Conservation (phyloP, 2,329 filamentous ascomycete species). For the Nothopassalora personata region DNA sequence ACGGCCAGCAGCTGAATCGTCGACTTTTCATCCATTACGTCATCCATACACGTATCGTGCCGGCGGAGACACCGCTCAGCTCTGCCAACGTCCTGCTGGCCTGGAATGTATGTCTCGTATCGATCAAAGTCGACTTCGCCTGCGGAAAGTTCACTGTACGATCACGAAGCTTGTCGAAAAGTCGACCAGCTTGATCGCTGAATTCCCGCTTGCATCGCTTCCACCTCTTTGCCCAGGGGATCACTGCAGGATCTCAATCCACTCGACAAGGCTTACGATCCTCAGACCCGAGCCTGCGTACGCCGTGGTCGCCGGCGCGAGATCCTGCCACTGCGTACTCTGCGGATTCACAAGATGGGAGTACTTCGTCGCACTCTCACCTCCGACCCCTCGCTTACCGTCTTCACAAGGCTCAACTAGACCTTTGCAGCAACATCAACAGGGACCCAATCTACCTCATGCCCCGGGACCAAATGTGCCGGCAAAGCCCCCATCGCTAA, state of each 20-base stretch:
- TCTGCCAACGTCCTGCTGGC: conserved; percentile 24
- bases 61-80: conserved; percentile 10
- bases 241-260: neutral
- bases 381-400: neutral
- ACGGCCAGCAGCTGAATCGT: neutral
- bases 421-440: conserved; percentile 34
- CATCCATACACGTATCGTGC: conserved; percentile 17
- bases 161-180: conserved; percentile 17
- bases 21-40: conserved; percentile 9
- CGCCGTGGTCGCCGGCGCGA: neutral
- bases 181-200: conserved; percentile 23
- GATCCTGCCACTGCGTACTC: neutral
- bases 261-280: neutral
- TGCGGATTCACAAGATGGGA: conserved; percentile 1
- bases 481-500: conserved; percentile 47
- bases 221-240: neutral
- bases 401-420: neutral
- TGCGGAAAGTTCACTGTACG: conserved; percentile 11
- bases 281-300: neutral
- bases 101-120: conserved; percentile 15
- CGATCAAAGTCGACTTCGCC: conserved; percentile 4
- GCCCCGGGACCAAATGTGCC: conserved; percentile 52
- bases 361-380: neutral
- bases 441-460: conserved; percentile 55
- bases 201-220: conserved; percentile 5